Evolutionary conservation across 2,329 filamentous ascomycete genomes (phyloP).

Genomic region (Blastomyces percursus): DNA sequence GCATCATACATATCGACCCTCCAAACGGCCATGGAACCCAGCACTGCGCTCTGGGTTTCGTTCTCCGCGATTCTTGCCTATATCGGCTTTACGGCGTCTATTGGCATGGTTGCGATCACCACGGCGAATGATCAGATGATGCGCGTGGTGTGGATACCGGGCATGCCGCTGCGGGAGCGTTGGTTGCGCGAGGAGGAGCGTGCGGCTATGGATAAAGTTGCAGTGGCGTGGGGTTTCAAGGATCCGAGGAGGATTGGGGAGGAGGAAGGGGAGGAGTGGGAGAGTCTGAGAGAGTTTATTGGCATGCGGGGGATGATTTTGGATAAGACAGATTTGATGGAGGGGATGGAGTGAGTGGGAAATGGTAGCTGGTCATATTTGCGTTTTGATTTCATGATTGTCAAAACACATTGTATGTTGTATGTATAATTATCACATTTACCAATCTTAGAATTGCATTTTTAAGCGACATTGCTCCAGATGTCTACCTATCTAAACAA

Average conservation of each 20-base stretch:
- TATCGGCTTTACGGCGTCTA: constrained; percentile 63
- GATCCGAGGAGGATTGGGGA: constrained; percentile 70
- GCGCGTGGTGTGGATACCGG: constrained; percentile 78
- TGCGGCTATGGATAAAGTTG: constrained; percentile 73
- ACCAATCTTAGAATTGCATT: background rate
- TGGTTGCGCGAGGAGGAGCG: constrained; percentile 89
- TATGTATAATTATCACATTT: background rate
- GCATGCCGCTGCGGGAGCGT: constrained; percentile 65
- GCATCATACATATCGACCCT: constrained; percentile 55
- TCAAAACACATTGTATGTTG: background rate
- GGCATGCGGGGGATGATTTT: constrained; percentile 78
- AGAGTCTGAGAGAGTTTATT: constrained; percentile 70
- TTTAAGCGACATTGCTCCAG: background rate
- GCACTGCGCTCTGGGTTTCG: constrained; percentile 62
- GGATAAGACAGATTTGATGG: constrained; percentile 81
- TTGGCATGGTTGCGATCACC: constrained; percentile 73
- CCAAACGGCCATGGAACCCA: constrained; percentile 67
- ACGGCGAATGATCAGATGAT: constrained; percentile 94
- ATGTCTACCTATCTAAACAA: background rate
- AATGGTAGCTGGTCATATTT: background rate
- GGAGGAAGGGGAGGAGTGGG: constrained; percentile 86
- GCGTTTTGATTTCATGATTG: background rate
- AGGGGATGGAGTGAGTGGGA: constrained; percentile 64
- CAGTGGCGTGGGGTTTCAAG: constrained; percentile 83
- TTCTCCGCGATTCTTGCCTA: constrained; percentile 78